Conservation (phyloP, 2,329 filamentous ascomycete species). For the Huntiella bhutanensis region DNA sequence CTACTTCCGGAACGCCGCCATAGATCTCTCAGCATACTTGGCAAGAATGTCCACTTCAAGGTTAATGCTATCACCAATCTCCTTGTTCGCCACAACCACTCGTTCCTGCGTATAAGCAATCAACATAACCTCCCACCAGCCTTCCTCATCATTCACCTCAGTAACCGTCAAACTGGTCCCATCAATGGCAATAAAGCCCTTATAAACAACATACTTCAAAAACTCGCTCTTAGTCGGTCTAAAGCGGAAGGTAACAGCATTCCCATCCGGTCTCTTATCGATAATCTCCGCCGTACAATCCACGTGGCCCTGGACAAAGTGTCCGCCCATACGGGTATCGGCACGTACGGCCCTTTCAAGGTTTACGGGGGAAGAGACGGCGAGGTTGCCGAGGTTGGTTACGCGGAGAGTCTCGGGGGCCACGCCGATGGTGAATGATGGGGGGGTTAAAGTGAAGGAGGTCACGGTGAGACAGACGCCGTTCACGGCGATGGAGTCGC, state of each 20-base stretch:
- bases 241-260: slow-evolving; percentile 75
- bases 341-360: slow-evolving; percentile 85
- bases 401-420: slow-evolving; percentile 90
- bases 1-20: slow-evolving; percentile 43
- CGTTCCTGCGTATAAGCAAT: slow-evolving; percentile 92
- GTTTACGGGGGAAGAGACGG: slow-evolving; percentile 53
- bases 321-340: slow-evolving; percentile 87
- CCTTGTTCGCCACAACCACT: slow-evolving; percentile 65
- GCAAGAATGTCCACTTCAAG: slow-evolving; percentile 80
- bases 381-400: slow-evolving; percentile 73
- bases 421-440: slow-evolving; percentile 73
- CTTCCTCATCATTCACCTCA: slow-evolving; percentile 55
- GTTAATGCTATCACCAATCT: slow-evolving; percentile 65
- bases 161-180: slow-evolving; percentile 90
- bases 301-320: slow-evolving; percentile 96
- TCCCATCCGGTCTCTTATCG: slow-evolving; percentile 60
- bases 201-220: slow-evolving; percentile 80
- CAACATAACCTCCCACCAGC: slow-evolving; percentile 93
- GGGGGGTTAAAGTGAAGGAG: slow-evolving; percentile 22
- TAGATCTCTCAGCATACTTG: slow-evolving; percentile 80
- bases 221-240: slow-evolving; percentile 49
- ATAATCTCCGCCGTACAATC: slow-evolving; percentile 69
- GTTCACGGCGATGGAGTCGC: slow-evolving; percentile 90
- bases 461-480: slow-evolving; percentile 89
- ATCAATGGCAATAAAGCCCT: slow-evolving; percentile 87